Conservation (phyloP, 352 stramenopile genomes). For the Phytophthora vignae region DNA sequence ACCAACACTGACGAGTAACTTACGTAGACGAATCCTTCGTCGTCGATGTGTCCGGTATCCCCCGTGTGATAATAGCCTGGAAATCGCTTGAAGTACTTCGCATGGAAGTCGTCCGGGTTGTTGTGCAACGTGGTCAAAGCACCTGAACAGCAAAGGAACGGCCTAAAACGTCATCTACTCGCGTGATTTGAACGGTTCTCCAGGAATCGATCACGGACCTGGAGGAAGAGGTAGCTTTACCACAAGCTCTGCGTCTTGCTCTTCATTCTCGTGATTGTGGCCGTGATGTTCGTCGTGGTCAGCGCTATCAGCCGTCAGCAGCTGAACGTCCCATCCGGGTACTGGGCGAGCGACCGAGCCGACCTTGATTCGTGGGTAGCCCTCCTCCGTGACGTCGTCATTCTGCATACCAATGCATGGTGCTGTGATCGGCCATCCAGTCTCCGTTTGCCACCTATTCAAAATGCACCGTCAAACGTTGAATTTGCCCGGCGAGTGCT, state of each 20-base stretch:
- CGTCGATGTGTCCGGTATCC: slow-evolving; percentile 89
- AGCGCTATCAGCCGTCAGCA: slow-evolving; percentile 64
- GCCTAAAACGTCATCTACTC: not conserved
- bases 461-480: slow-evolving; percentile 2
- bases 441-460: slow-evolving; percentile 91
- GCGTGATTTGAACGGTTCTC: not conserved
- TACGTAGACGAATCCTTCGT: slow-evolving; percentile 91
- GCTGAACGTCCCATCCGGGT: slow-evolving; percentile 85
- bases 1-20: slow-evolving; percentile 9
- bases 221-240: slow-evolving; percentile 89
- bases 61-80: slow-evolving; percentile 92
- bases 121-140: slow-evolving; percentile 88
- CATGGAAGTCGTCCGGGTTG: slow-evolving; percentile 82
- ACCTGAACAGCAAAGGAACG: slow-evolving; percentile 25
- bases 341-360: slow-evolving; percentile 73
- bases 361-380: slow-evolving; percentile 62
- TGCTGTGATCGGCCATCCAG: slow-evolving; percentile 81
- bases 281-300: slow-evolving; percentile 52
- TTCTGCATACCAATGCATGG: slow-evolving; percentile 79
- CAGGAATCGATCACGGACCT: slow-evolving; percentile 35
- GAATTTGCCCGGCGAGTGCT: not conserved
- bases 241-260: slow-evolving; percentile 71
- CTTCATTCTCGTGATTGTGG: slow-evolving; percentile 60
- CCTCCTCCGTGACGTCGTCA: slow-evolving; percentile 47
- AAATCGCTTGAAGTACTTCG: slow-evolving; percentile 85